Conservation (phyloP, 352 stramenopile species). For the Pythium sukuiense region DNA sequence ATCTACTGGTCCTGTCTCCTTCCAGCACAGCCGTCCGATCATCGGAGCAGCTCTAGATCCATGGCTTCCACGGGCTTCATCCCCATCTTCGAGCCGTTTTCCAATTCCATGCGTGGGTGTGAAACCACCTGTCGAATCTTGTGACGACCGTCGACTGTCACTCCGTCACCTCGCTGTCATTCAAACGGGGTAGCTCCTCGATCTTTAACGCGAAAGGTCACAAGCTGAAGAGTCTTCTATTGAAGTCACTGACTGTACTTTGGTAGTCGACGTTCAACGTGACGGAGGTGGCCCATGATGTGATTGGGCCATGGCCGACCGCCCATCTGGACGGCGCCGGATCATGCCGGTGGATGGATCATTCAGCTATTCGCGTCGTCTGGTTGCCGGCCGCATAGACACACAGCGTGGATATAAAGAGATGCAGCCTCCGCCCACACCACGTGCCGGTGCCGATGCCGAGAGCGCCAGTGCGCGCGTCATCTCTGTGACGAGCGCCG, state of each 20-base stretch:
- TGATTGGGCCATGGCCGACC: neutral
- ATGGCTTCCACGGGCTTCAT: neutral
- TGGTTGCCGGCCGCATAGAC: constrained; percentile 12
- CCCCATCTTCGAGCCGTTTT: neutral
- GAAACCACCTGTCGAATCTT: neutral
- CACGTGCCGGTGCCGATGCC: neutral
- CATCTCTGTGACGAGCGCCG: constrained; percentile 11
- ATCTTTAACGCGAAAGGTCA: neutral
- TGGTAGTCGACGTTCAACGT: neutral
- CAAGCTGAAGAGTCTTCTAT: neutral
- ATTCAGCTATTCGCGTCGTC: constrained; percentile 13
- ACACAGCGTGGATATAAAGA: neutral
- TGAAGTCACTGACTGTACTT: neutral
- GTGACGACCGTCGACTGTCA: neutral
- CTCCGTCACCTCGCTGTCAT: neutral
- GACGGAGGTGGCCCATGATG: neutral
- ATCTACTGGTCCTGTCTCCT: neutral
- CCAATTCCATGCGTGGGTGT: neutral
- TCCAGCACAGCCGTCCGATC: too few species aligned
- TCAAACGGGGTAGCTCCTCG: neutral
- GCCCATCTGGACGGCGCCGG: neutral
- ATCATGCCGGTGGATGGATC: neutral
- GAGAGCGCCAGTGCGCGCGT: constrained; percentile 7
- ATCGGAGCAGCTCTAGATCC: neutral
- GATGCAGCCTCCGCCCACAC: neutral